Conservation (phyloP, 176 grass and related monocot species). For the Carex myosuroides region DNA sequence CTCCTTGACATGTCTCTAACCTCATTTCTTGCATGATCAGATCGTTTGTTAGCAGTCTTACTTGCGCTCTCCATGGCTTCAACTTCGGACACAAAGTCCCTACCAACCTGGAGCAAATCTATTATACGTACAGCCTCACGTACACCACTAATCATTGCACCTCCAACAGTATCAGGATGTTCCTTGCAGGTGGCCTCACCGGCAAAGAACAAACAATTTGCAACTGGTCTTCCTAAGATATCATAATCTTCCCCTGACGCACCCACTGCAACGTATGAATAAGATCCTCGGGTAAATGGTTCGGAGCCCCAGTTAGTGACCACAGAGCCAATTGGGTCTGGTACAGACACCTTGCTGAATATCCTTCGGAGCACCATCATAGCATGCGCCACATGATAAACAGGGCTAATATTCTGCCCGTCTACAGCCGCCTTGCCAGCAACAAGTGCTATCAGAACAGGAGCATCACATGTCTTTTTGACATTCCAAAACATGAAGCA, state of each 20-base stretch:
- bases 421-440: constrained; percentile 91
- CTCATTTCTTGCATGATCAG: constrained; percentile 89
- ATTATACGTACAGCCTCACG: constrained; percentile 92
- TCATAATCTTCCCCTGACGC: constrained; percentile 91
- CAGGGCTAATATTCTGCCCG: constrained; percentile 53
- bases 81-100: constrained; percentile 80
- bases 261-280: constrained; percentile 92
- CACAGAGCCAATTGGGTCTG: constrained; percentile 81
- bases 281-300: constrained; percentile 93
- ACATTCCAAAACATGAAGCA: constrained; percentile 99
- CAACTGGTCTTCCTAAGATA: constrained; percentile 84
- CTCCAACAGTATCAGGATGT: constrained; percentile 98
- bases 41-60: constrained; percentile 61
- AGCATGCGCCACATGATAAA: constrained; percentile 75
- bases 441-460: constrained; percentile 85
- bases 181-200: constrained; percentile 99
- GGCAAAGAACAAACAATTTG: constrained; percentile 91
- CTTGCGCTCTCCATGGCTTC: constrained; percentile 70
- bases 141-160: constrained; percentile 97
- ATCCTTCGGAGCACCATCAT: constrained; percentile 82
- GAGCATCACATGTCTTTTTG: constrained; percentile 77
- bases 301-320: constrained; percentile 98
- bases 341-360: constrained; percentile 70
- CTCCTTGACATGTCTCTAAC: constrained; percentile 73
- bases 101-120: constrained; percentile 62